Base-by-base conservation (phyloP, 495 filamentous ascomycete species). In the Evansstolkia leycettana region DNA sequence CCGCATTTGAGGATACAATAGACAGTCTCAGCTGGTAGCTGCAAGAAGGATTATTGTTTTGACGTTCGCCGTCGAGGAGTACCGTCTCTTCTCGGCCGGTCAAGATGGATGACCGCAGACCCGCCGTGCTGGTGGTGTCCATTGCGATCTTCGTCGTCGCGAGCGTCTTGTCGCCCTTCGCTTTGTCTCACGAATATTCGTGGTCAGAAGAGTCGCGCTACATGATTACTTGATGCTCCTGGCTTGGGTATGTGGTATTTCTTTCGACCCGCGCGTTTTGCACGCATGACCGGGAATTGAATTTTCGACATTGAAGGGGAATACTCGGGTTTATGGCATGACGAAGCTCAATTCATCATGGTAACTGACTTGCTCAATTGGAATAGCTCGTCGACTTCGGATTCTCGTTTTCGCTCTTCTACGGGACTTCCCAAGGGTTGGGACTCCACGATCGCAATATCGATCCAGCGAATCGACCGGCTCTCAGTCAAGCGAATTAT, bases 181-280 rank as follows among this genome's bases (percentile, higher is more conserved):
- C 15, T 65, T 92, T 36, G 45, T 83, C 18, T 85, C 82, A 25
- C 72, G 86, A 16, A 64, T 75, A 30, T 75, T 71, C 19, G 77
- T 96, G 24, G 76, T 92, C 31, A 73, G 72, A 41, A 73, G 62
- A 37, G 55, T 87, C 10, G 69, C 67, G 18, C 64, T 66, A 52
- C 84, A 94, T 53, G 89, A 96, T 59, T 85, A 83, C 60, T 70
- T 83, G 46, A 93, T 96, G 41, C 50, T 86, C 15, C 28, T 85
- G 38, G 85, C 87, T 42, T 94, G 84, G 88, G 69, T 85, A 63
- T 44, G 64, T 59, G 12, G 15, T 26, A 31, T 39, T 17, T 36
- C 17, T 34, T 25, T 15, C 16, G 25, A 24, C 30, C 37, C 27
- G 28, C 23, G n/a, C 10, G 19, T 13, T 7, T 16, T 14, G 20